Evolutionary conservation across 768 basidiomycete genomes (phyloP), one percentile per base, ranked within the genome.

Genomic region (Baorangia bicolor): DNA sequence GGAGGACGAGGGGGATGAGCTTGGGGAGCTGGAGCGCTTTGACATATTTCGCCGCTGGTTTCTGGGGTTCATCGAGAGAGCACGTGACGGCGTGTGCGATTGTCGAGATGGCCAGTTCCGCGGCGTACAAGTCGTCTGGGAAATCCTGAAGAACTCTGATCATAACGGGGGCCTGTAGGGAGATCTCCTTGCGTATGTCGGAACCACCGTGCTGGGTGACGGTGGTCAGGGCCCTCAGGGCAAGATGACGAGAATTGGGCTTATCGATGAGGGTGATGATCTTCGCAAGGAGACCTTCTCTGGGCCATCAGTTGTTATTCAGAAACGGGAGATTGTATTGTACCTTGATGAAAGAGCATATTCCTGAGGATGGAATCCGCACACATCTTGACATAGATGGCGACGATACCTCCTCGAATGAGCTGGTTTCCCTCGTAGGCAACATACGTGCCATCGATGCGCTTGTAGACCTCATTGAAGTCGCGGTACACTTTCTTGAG

Each of bases 351-450:
- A 58, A 83, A 78, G 8, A 88, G 69, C 60, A 81, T 82, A 64
- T 85, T 78, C 16, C 86, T 74, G 55, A 87, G 67, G 34, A 86
- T 72, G 1, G 81, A 74, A 62, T 86, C 85, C 0, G 73, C 75
- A 33, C 75, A 84, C 81, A 86, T 82, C 61, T 81, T 82, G 5
- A 82, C 78, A 60, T 79, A 85, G 40, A 88, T 82, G 5, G 78
- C 81, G 5, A 83, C 73, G 30, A 86, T 78, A 0, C 79, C 83
- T 3, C 82, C 84, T n/a, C 49, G 52, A 51, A 70, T 69, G 21
- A 86, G 68, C 48, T 74, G 74, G 63, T 81, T 79, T 3, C 68
- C 67, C 3, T 52, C 44, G 54, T 80, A 72, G 23, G 68, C 73
- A 7, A 73, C 60, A 61, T 81, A 86, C 0, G 75, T 71, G 12